These are phyloP conservation scores for Fonsecaea pedrosoi DNA, from an alignment of 2,329 filamentous ascomycete genomes.

Conservation along the genomic window DNA sequence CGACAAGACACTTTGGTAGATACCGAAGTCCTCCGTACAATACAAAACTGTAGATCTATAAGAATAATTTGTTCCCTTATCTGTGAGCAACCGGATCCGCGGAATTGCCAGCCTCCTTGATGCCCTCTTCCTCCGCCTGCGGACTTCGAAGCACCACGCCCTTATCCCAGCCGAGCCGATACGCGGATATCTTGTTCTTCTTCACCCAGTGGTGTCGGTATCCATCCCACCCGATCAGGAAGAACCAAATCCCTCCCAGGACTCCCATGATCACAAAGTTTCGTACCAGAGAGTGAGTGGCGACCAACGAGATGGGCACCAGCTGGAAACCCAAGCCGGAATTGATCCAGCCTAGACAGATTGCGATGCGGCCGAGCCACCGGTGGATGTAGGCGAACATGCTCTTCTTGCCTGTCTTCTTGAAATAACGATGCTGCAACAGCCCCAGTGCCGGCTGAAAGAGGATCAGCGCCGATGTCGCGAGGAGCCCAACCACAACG, in stretches of 20 bases:
- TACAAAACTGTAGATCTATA: background rate
- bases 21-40: background rate
- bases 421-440: conserved; percentile 60
- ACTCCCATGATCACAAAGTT: conserved; percentile 28
- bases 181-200: conserved; percentile 21
- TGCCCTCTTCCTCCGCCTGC: background rate
- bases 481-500: conserved; percentile 26
- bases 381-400: conserved; percentile 56
- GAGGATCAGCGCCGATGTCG: conserved; percentile 54
- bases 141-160: conserved; percentile 10
- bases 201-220: conserved; percentile 19
- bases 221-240: conserved; percentile 18
- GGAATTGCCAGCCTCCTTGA: conserved; percentile 1
- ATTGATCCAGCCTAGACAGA: conserved; percentile 63
- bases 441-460: conserved; percentile 62
- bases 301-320: conserved; percentile 43
- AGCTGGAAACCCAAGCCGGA: conserved; percentile 61
- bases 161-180: conserved; percentile 18
- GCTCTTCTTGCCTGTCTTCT: conserved; percentile 48
- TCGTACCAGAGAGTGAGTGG: conserved; percentile 17
- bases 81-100: background rate
- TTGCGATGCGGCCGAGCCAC: conserved; percentile 61
- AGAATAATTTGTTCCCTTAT: background rate
- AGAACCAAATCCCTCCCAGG: conserved; percentile 25
- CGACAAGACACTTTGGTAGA: background rate